Evolutionary conservation across 2,329 filamentous ascomycete genomes (phyloP).

Genomic region (Thelonectria olida): DNA sequence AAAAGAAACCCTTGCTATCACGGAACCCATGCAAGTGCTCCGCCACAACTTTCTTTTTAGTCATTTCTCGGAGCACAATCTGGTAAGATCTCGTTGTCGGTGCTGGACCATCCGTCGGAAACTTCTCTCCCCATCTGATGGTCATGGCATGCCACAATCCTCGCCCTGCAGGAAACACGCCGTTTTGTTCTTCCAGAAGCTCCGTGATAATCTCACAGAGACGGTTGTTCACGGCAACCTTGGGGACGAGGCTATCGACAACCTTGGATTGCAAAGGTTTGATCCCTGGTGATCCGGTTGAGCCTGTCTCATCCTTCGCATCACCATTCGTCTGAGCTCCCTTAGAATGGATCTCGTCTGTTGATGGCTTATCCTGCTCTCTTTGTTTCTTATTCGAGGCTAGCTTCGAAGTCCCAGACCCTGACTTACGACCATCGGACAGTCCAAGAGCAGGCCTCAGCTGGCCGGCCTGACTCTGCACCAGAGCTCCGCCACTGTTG

Average conservation of each 20-base stretch:
- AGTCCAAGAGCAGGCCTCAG: slow-evolving; percentile 31
- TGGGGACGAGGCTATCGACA: slow-evolving; percentile 28
- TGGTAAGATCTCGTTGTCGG: slow-evolving; percentile 53
- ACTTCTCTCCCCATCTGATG: slow-evolving; percentile 55
- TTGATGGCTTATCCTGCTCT: slow-evolving; percentile 3
- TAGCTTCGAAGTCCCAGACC: slow-evolving; percentile 22
- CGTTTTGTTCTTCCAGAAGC: slow-evolving; percentile 45
- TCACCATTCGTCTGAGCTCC: neutral
- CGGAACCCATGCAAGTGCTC: slow-evolving; percentile 58
- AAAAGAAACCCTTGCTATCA: slow-evolving; percentile 51
- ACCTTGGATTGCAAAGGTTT: slow-evolving; percentile 20
- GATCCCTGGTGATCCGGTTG: neutral
- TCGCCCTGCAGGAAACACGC: slow-evolving; percentile 61
- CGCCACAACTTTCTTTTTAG: slow-evolving; percentile 46
- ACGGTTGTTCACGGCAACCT: slow-evolving; percentile 24
- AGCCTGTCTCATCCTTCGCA: neutral
- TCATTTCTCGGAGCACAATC: slow-evolving; percentile 49
- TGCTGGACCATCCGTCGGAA: slow-evolving; percentile 47
- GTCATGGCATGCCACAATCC: slow-evolving; percentile 59
- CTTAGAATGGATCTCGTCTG: neutral
- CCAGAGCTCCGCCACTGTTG: slow-evolving; percentile 30
- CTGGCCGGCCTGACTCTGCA: slow-evolving; percentile 33
- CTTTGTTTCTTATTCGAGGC: slow-evolving; percentile 18
- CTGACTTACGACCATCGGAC: slow-evolving; percentile 20
- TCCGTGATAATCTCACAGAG: slow-evolving; percentile 41